Evolutionary conservation across 306 rosid genomes (phyloP), one percentile per base, ranked within the genome.

Genomic region (Parietaria judaica): DNA sequence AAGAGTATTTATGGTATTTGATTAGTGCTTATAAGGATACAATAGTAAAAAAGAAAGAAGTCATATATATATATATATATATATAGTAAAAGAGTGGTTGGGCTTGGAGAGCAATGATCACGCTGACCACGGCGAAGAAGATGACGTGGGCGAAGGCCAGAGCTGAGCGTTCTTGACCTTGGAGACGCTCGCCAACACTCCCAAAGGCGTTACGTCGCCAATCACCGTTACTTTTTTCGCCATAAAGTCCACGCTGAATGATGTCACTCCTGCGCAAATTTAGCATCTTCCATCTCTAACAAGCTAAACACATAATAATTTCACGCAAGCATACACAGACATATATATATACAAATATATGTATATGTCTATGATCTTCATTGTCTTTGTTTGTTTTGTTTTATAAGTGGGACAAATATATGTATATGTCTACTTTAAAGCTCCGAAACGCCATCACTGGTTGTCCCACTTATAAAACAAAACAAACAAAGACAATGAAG

Each of bases 81-180:
- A 51, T 66, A 45, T 51, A 72, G 47, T 51, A 41, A 68, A 16
- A 37, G 60, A 41, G 45, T 41, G 6, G 45, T 5, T 8, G 7
- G 9, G 45, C 9, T 41, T 41, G 45, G 6, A 41, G 45, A 5
- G 45, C 45, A 23, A 8, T 16, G 14, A 36, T 81, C 72, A 75
- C 38, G 80, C 75, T 6, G 83, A 76, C 76, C 78, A 78, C 41
- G 67, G 76, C 51, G 76, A 79, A 38, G 78, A 66, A 17, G 84
- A 55, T 59, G 83, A 69, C 23, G 74, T 14, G 50, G 80, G 57
- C 60, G 82, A 77, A 12, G 84, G 71, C 99, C 96, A 92, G 6
- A 88, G 80, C 59, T 92, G 88, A 12, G 99, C 95, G 15, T 66
- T 79, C 79, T 88, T 92, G 63, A 92, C 99, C 79, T 86, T 82